Base-by-base conservation (phyloP, 1,139 yeast genomes). In the Yamadazyma dendronema region DNA sequence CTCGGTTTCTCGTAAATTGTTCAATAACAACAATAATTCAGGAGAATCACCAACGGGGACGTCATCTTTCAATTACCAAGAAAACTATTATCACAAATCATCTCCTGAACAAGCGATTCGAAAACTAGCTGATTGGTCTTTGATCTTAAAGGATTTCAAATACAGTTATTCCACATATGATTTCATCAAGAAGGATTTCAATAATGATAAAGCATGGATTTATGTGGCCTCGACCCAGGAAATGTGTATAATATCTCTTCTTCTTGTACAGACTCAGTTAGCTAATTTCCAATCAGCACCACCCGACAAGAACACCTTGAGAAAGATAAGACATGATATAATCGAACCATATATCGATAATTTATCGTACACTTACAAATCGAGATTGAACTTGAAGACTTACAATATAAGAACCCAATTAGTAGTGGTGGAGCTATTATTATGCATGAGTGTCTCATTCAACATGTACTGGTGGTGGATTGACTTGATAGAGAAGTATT, bases 81-180 rank as follows among this genome's bases (percentile, higher is more conserved):
- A 69, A 23, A 77, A 75, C 26, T 77, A 65, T 43, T 86, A 85
- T 55, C 65, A 73, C 37, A 75, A 76, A 34, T 62, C 79, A 1
- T 71, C 90, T 0, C 77, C 84, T 0, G 97, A 89, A 52, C 87
- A 88, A 49, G 73, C 78, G 33, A 70, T 89, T 24, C 67, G 97
- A 35, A 84, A 85, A 53, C 65, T 92, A 30, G 97, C 95, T 0
- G 98, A 92, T 58, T 88, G 95, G 88, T 81, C 92, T 6, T 77
- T 92, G 50, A 86, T 92, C 78, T 64, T 90, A 17, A 78, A 90
- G 32, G 97, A 92, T 61, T 92, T 85, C 67, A 83, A 83, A 55
- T 82, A 81, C 45, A 94, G 97, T 7, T 84, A 85, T 54, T 72
- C 86, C 2, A 83, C 90, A 0, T 92, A 92, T 56, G 97, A 92